Base-by-base conservation (phyloP, 805 yeast species). In the Vanderwaltozyma tropicalis region DNA sequence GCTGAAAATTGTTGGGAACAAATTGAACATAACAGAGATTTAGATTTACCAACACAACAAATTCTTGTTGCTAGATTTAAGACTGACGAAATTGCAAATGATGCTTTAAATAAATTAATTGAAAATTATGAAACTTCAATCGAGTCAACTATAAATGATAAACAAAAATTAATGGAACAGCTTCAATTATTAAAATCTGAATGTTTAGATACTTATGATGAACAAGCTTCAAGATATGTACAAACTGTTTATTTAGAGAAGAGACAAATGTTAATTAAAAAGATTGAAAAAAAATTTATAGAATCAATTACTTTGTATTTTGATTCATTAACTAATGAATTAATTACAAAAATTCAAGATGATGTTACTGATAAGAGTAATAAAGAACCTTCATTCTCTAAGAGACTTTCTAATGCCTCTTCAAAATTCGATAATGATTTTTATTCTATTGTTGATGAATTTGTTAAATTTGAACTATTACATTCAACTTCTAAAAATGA, bases 21-120 rank as follows among this genome's bases (percentile, higher is more conserved):
- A 60, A 92, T 92, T 50, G 95, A 86, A 57, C 69, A 72, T 43
- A 92, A 92, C 63, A 88, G 86, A 61, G 98, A 92, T 57, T 72
- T 92, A 45, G 98, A 92, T 62, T 69, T 92, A 46, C 98, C 98
- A 20, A 88, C 97, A 2, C 98, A 92, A 55, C 98, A 92, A 59
- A 83, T 85, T 24, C 67, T 92, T 42, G 97, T 92, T 18, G 95
- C 98, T 7, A 75, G 92, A 50, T 89, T 86, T 63, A 78, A 95
- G 53, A 89, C 97, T 58, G 95, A 87, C 53, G 97, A 92, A 59
- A 83, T 92, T 34, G 71, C 80, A 17, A 62, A 67, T 31, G 68
- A 67, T 34, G 69, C 77, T 3, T 72, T 68, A 50, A 62, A 64
- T 14, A 59, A 61, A 14, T 74, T 74, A 48, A 63, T 62, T 24